These are phyloP conservation scores for Drechslerella dactyloides DNA, from an alignment of 2,329 filamentous ascomycete genomes.

Conservation along the genomic window DNA sequence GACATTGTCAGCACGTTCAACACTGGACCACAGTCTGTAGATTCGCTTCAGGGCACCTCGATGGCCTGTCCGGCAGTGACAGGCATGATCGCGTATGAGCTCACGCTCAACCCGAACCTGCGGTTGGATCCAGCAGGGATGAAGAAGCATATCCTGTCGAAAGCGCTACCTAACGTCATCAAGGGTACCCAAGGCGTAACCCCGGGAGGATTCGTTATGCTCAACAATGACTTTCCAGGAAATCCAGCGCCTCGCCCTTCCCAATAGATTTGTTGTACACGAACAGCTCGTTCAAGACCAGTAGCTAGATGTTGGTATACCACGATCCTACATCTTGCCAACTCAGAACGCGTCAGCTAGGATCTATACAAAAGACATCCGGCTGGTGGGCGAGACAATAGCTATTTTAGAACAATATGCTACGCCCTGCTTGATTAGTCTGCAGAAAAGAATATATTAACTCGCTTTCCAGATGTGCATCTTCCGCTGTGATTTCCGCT, in stretches of 20 bases:
- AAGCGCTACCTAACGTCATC: constrained; percentile 10
- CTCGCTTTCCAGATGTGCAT: too few relatives aligned
- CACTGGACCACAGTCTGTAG: constrained; percentile 61
- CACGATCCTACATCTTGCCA: too few relatives aligned
- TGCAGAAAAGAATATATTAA: too few relatives aligned
- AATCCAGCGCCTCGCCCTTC: background rate
- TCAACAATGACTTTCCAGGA: constrained; percentile 16
- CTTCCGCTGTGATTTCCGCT: too few relatives aligned
- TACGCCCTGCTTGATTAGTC: too few relatives aligned
- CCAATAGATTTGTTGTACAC: too few relatives aligned
- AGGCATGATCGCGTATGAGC: constrained; percentile 52
- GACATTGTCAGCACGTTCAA: constrained; percentile 64
- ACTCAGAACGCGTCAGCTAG: too few relatives aligned
- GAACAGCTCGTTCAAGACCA: too few relatives aligned
- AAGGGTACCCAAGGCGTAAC: background rate
- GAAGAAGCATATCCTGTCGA: constrained; percentile 36
- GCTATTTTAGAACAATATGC: too few relatives aligned
- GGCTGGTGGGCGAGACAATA: too few relatives aligned
- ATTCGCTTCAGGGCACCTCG: constrained; percentile 62
- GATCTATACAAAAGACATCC: too few relatives aligned
- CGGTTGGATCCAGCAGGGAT: constrained; percentile 40
- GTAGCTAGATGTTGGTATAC: too few relatives aligned
- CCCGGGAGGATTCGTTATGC: background rate
- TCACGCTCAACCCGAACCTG: constrained; percentile 36
- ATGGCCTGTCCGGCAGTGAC: constrained; percentile 61